Evolutionary conservation across 2,329 filamentous ascomycete genomes (phyloP).

Genomic region (Diaporthe destruens): DNA sequence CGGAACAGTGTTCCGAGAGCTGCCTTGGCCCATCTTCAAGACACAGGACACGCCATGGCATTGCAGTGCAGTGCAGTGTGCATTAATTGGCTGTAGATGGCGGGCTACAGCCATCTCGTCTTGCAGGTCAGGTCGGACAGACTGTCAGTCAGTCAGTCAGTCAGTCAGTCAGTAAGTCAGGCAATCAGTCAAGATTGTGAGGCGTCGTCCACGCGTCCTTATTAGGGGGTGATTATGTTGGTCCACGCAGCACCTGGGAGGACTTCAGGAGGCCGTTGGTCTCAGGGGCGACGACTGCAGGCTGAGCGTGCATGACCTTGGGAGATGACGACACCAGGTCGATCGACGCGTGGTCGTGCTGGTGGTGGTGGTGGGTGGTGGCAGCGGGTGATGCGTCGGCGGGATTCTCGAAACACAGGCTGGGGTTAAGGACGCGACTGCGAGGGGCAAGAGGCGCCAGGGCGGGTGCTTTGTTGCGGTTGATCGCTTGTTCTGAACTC

Average conservation of each 20-base stretch:
- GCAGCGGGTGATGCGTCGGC: slow-evolving; percentile 15
- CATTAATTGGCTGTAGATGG: not conserved
- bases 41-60: slow-evolving; percentile 11
- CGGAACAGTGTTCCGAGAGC: slow-evolving; percentile 14
- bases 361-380: not conserved
- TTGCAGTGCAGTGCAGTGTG: not conserved
- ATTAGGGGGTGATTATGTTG: not conserved
- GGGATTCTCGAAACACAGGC: slow-evolving; percentile 7
- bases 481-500: slow-evolving; percentile 5
- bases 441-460: slow-evolving; percentile 14
- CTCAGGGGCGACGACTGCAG: no score
- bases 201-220: not conserved
- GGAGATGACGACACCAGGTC: not conserved
- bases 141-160: no score
- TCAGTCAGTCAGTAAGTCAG: no score
- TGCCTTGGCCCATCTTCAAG: slow-evolving; percentile 12
- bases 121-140: not conserved
- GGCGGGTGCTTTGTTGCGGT: slow-evolving; percentile 15
- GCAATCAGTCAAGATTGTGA: no score
- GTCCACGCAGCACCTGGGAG: no score
- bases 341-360: not conserved
- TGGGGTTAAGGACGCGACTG: slow-evolving; percentile 4
- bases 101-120: not conserved
- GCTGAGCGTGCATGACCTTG: not conserved
- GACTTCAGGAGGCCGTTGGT: no score